Evolutionary conservation across 2,329 filamentous ascomycete genomes (phyloP).

Genomic region (Monosporascus sp.): DNA sequence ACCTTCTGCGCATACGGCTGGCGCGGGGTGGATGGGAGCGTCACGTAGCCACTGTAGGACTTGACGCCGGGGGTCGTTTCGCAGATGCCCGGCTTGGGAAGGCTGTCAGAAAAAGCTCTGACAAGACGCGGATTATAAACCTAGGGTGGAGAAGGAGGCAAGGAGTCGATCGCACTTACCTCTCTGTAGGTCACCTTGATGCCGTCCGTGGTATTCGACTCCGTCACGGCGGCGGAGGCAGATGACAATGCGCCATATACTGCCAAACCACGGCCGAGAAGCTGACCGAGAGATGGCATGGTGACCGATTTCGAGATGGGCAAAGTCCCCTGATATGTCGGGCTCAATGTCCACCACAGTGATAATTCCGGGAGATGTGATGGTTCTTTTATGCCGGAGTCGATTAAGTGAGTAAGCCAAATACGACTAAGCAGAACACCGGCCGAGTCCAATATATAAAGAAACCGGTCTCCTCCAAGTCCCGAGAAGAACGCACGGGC

Average conservation of each 20-base stretch:
- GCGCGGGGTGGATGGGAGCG: slow-evolving; percentile 42
- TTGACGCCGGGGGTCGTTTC: slow-evolving; percentile 50
- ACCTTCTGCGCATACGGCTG: slow-evolving; percentile 39
- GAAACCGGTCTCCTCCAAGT: no score
- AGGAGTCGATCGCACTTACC: slow-evolving; percentile 19
- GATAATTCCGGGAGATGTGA: no score
- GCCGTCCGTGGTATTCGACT: neutral
- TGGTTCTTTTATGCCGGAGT: no score
- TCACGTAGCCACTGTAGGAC: slow-evolving; percentile 58
- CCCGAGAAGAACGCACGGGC: no score
- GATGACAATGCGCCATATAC: neutral
- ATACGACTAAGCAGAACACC: no score
- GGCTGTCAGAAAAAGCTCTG: slow-evolving; percentile 5
- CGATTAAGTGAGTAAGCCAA: no score
- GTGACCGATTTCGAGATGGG: no score
- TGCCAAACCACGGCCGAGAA: neutral
- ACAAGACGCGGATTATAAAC: no score
- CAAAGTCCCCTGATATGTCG: no score
- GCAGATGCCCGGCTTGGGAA: slow-evolving; percentile 45
- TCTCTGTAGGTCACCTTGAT: slow-evolving; percentile 48
- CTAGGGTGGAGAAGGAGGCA: no score
- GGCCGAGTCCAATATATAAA: no score
- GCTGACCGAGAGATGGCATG: neutral
- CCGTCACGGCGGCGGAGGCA: neutral
- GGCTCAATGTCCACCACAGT: no score